Evolutionary conservation across 2,329 filamentous ascomycete species (phyloP), one percentile per base, ranked within the genome.

Genomic region (Epichloe bromicola): DNA sequence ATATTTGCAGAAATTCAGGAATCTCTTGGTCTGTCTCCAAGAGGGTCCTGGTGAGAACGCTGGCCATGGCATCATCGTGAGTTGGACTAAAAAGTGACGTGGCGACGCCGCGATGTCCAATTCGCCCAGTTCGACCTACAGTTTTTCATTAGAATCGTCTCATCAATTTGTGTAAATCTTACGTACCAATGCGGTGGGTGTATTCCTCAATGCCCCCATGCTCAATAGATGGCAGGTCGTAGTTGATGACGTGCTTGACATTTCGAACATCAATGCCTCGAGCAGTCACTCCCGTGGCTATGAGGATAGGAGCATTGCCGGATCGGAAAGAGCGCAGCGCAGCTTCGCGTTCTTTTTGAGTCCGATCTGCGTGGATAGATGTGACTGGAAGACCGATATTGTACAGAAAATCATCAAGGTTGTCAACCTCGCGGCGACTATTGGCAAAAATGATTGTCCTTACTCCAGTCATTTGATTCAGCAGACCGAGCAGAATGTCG

Each of bases 131-230:
- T 54, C 93, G 90, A 55, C 93, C 85, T 88, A 19, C 23, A 8
- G 12, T 47, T 15, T 17, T 38, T 26, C 20, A 19, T 51, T 26
- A 45, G 37, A 33, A 14, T 33, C 33, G 10, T 45, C 6, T n/a
- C 20, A 38, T 12, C 23, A 17, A 41, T 26, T 15, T 17, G 7
- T 7, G 7, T 8, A 34, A 23, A 46, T 46, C 37, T 12, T 23
- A 62, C 75, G 68, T 79, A 88, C 86, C 93, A 63, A 97, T 97
- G 12, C 93, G 88, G 63, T 98, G 93, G 26, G 86, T 82, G 60
- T 97, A 98, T 65, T 97, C 93, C 46, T 87, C 82, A 51, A 96
- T 95, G 2, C 90, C 91, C n/a, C 88, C 89, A 58, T 91, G 77
- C 1, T 80, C 72, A 42, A 74, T 69, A 5, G 75, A 81, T 0